phyloP scores from a whole-genome alignment of 1,284 basidiomycete species.

The Melampsora occidentalis region DNA sequence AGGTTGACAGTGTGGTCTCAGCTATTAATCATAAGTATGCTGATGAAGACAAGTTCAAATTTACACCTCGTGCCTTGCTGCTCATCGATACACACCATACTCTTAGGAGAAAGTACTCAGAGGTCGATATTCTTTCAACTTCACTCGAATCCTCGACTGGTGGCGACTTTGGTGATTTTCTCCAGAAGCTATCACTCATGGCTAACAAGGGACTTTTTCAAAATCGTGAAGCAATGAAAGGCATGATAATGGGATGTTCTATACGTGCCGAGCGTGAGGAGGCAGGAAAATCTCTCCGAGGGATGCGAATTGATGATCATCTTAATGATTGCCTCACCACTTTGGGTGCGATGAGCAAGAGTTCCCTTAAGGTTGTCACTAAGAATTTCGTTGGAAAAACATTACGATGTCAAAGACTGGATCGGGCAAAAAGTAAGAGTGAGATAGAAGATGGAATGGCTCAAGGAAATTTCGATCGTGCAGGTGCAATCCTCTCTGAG shows the following conservation, averaged over 20 bases:
- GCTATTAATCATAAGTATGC: slow-evolving; percentile 9
- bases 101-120: neutral
- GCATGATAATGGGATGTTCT: slow-evolving; percentile 5
- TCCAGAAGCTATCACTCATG: neutral
- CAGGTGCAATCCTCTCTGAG: neutral
- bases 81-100: neutral
- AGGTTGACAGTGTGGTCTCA: neutral
- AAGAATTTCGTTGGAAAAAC: slow-evolving; percentile 5
- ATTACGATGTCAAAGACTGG: neutral
- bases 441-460: slow-evolving; percentile 10
- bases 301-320: neutral
- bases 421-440: slow-evolving; percentile 4
- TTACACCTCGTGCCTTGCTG: neutral
- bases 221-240: slow-evolving; percentile 11
- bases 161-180: neutral
- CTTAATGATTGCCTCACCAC: slow-evolving; percentile 14
- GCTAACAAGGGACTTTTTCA: slow-evolving; percentile 1
- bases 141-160: neutral
- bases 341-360: slow-evolving; percentile 7
- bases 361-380: neutral
- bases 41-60: neutral
- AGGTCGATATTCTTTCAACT: slow-evolving; percentile 10
- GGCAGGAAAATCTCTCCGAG: slow-evolving; percentile 6
- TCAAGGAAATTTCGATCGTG: slow-evolving; percentile 7
- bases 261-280: slow-evolving; percentile 2